Base-by-base conservation (phyloP, 129 eudicot genomes). In the Gnaphalium uliginosum region DNA sequence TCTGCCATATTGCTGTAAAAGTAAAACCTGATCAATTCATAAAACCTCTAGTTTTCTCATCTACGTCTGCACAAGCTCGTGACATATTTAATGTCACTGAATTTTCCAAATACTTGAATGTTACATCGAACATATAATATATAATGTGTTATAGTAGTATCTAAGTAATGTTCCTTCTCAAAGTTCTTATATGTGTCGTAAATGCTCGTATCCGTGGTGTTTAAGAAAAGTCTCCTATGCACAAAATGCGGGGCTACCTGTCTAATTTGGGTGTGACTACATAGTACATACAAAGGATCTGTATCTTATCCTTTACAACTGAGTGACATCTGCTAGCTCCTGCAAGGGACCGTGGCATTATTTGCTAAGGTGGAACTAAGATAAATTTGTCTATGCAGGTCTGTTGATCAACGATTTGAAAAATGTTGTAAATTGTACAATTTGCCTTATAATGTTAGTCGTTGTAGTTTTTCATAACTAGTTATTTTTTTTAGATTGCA, bases 211-310 rank as follows among this genome's bases (percentile, higher is more conserved):
- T 57, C 14, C 15, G 15, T 57, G 63, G 63, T 57, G 63, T 57
- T 57, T 27, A 57, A 21, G 27, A 24, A 57, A 57, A 54, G 25
- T 66, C 33, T 66, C 70, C 29, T 65, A 65, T 17, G 37, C 69
- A 14, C 41, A 65, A 17, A 30, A 30, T 65, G 25, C 32, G 37
- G 23, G 26, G 26, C 43, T 32, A n/a, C 25, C 10, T 3, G 27
- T 57, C 63, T 21, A 13, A 57, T 57, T 21, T 15, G 63, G 63
- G 46, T 4, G 27, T 57, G 63, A 22, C 25, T 57, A 57, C 27
- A 11, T 57, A 21, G 26, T 21, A 57, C 63, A 57, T 57, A 21
- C 29, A 57, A 57, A 57, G 27, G 63, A 57, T 57, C 27, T 57
- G 63, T 22, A 57, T 57, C 14, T 57, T 57, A 24, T 54, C 23